Evolutionary conservation across 306 rosid species (phyloP).

Genomic region (Acacia confusa): DNA sequence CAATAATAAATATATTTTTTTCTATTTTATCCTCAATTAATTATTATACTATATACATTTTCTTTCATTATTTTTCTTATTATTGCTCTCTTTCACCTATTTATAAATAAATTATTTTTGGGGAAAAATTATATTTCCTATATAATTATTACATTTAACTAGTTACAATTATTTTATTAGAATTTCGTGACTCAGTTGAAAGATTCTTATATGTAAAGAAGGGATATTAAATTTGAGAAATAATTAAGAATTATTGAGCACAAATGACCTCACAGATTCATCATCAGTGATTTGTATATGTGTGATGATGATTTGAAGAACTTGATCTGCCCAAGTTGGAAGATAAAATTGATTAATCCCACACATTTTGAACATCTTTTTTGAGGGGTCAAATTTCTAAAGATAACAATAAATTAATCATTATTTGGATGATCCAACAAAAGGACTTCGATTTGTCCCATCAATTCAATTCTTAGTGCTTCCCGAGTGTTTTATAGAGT

Average conservation of each 20-base stretch:
- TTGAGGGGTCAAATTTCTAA: constrained; percentile 13
- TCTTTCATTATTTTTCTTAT: no score
- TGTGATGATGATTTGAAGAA: constrained; percentile 20
- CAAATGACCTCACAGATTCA: background rate
- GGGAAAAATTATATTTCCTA: no score
- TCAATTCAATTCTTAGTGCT: constrained; percentile 1
- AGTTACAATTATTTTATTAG: no score
- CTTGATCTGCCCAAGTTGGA: background rate
- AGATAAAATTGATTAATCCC: background rate
- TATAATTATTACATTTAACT: no score
- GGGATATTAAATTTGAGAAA: background rate
- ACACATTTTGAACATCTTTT: background rate
- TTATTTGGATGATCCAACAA: constrained; percentile 35
- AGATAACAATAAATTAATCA: constrained; percentile 28
- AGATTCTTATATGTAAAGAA: no score
- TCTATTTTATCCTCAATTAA: no score
- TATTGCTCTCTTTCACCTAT: no score
- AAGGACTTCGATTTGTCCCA: constrained; percentile 22
- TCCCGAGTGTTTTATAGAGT: no score
- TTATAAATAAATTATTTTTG: no score
- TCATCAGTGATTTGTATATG: background rate
- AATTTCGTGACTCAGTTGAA: no score
- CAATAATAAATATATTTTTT: no score
- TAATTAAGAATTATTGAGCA: background rate
- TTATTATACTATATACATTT: no score